These are phyloP conservation scores for Corinectria fuckeliana DNA, from an alignment of 2,329 filamentous ascomycete species.

Conservation along the genomic window DNA sequence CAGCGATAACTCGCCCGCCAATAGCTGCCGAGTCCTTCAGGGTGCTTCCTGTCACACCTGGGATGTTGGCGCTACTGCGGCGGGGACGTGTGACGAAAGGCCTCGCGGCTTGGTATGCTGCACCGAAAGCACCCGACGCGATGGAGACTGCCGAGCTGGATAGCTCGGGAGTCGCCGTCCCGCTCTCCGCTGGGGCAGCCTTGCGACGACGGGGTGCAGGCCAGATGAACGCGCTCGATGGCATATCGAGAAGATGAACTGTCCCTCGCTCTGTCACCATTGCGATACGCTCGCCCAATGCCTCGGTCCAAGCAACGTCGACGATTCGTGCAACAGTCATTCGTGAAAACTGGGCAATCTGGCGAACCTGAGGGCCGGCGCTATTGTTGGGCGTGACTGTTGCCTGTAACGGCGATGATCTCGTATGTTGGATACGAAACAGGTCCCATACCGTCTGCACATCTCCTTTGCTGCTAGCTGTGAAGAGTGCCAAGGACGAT, in stretches of 20 bases:
- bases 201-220: conserved; percentile 71
- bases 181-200: conserved; percentile 51
- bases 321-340: conserved; percentile 92
- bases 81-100: conserved; percentile 63
- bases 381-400: conserved; percentile 51
- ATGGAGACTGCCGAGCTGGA: conserved; percentile 67
- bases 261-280: conserved; percentile 96
- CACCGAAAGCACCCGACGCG: conserved; percentile 73
- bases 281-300: conserved; percentile 81
- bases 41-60: conserved; percentile 47
- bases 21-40: conserved; percentile 70
- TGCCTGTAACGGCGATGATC: conserved; percentile 64
- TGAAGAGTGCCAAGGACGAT: conserved; percentile 75
- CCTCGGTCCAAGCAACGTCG: conserved; percentile 86
- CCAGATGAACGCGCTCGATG: conserved; percentile 83
- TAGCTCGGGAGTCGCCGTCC: conserved; percentile 56
- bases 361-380: conserved; percentile 70
- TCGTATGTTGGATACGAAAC: conserved; percentile 68
- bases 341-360: conserved; percentile 86
- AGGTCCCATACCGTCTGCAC: conserved; percentile 84
- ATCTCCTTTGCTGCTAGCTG: conserved; percentile 83
- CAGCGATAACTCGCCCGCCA: conserved; percentile 74
- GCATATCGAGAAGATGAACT: conserved; percentile 89
- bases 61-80: conserved; percentile 52
- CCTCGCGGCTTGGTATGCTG: conserved; percentile 72